Evolutionary conservation across 1,284 basidiomycete genomes (phyloP).

Genomic region (Rhodotorula sp.): DNA sequence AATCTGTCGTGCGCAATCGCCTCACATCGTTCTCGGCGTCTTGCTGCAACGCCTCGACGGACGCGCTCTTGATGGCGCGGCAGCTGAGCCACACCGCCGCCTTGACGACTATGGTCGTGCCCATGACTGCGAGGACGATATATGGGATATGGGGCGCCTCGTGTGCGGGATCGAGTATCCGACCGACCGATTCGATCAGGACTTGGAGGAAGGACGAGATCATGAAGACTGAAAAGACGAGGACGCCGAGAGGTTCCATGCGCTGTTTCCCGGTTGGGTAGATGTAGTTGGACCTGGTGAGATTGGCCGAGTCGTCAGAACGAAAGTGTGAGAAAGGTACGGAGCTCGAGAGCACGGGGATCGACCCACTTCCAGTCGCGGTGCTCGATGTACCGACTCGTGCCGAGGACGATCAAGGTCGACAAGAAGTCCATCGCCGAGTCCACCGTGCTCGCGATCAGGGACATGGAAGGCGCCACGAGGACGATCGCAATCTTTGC

Average conservation of each 20-base stretch:
- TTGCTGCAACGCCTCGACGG: conserved; percentile 50
- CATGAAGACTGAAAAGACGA: conserved; percentile 60
- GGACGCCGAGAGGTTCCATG: conserved; percentile 45
- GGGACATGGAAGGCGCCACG: conserved; percentile 58
- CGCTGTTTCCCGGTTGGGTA: conserved; percentile 58
- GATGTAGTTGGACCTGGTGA: conserved; percentile 34
- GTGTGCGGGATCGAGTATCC: conserved; percentile 49
- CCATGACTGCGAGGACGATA: conserved; percentile 52
- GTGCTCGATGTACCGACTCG: conserved; percentile 34
- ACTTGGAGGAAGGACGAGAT: conserved; percentile 56
- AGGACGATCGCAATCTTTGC: conserved; percentile 57
- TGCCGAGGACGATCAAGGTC: conserved; percentile 51
- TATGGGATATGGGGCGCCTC: conserved; percentile 42
- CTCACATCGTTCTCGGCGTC: conserved; percentile 42
- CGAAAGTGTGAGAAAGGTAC: not conserved
- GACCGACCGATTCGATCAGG: conserved; percentile 47
- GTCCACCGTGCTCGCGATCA: conserved; percentile 58
- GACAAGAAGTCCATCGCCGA: conserved; percentile 58
- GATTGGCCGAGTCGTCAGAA: no score
- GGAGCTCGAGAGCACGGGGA: not conserved
- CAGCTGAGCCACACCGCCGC: conserved; percentile 54
- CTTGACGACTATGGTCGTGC: conserved; percentile 59
- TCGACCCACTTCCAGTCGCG: conserved; percentile 34
- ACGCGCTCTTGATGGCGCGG: conserved; percentile 49
- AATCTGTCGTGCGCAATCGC: not conserved